Conservation (phyloP, 2,329 filamentous ascomycete species). For the Davidsoniella australis region DNA sequence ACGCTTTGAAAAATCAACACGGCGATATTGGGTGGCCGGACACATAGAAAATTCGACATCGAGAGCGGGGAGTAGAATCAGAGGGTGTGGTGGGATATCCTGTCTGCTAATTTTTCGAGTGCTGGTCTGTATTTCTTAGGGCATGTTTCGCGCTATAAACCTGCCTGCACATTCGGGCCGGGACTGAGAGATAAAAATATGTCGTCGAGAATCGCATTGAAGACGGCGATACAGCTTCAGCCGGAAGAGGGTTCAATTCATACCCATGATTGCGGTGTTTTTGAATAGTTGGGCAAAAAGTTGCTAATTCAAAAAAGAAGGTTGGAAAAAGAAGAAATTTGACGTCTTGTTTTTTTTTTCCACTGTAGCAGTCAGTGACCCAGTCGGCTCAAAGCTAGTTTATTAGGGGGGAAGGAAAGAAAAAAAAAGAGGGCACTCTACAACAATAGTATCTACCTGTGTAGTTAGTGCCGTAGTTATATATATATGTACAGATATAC, state of each 20-base stretch:
- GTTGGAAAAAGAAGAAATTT: constrained; percentile 5
- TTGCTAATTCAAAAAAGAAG: constrained; percentile 9
- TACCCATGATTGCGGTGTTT: constrained; percentile 46
- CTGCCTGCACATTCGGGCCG: not conserved
- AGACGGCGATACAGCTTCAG: not conserved
- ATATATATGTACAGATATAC: too few relatives aligned
- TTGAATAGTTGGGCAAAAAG: constrained; percentile 27
- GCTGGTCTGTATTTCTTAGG: too few relatives aligned
- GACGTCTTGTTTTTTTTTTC: constrained; percentile 4
- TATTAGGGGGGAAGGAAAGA: not conserved
- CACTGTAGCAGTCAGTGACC: not conserved
- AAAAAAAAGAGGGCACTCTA: constrained; percentile 3
- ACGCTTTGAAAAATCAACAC: not conserved
- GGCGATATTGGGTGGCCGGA: not conserved
- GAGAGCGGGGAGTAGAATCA: not conserved
- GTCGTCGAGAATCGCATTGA: constrained; percentile 13
- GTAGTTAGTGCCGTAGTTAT: too few relatives aligned
- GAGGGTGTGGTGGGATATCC: not conserved
- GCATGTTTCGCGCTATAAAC: too few relatives aligned
- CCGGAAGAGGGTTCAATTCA: constrained; percentile 17
- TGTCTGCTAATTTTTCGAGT: not conserved
- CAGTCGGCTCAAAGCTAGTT: too few relatives aligned
- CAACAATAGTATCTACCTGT: too few relatives aligned
- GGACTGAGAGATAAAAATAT: not conserved
- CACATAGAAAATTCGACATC: not conserved